Evolutionary conservation across 331 rosid genomes (phyloP).

Genomic region (Arachis monticola): DNA sequence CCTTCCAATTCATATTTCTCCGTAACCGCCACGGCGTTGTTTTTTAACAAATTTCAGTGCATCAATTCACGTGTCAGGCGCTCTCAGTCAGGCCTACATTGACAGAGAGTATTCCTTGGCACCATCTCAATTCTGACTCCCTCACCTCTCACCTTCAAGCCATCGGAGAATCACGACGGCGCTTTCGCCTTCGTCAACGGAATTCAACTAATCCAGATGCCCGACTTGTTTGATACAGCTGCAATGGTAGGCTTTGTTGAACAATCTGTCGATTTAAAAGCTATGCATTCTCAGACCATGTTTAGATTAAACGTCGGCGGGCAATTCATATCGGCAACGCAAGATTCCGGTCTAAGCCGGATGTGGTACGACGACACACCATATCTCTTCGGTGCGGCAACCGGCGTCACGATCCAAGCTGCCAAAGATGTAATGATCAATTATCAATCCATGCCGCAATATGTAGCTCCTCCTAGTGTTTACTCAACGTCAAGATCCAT

Average conservation of each 20-base stretch:
- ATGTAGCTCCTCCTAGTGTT: constrained; percentile 61
- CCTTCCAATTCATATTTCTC: constrained; percentile 60
- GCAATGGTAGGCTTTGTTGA: constrained; percentile 46
- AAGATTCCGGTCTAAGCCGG: constrained; percentile 69
- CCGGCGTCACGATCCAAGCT: constrained; percentile 55
- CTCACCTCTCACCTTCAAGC: constrained; percentile 64
- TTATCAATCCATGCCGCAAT: constrained; percentile 51
- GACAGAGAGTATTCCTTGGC: constrained; percentile 68
- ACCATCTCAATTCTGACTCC: constrained; percentile 41
- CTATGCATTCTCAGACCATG: constrained; percentile 65
- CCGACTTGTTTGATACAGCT: constrained; percentile 54
- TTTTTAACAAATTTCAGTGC: constrained; percentile 75
- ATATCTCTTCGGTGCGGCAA: constrained; percentile 61
- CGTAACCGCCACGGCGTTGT: constrained; percentile 51
- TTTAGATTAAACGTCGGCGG: constrained; percentile 87
- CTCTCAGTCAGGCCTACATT: constrained; percentile 76
- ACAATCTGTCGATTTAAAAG: constrained; percentile 46
- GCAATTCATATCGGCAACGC: constrained; percentile 62
- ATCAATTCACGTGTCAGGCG: constrained; percentile 63
- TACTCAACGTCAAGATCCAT: constrained; percentile 72
- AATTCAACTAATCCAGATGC: constrained; percentile 55
- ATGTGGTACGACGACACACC: constrained; percentile 83
- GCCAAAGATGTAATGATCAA: constrained; percentile 39
- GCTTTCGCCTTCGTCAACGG: constrained; percentile 85
- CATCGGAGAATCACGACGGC: constrained; percentile 39